Evolutionary conservation across 140 eudicot species (phyloP).

Genomic region (Oenanthe javanica): DNA sequence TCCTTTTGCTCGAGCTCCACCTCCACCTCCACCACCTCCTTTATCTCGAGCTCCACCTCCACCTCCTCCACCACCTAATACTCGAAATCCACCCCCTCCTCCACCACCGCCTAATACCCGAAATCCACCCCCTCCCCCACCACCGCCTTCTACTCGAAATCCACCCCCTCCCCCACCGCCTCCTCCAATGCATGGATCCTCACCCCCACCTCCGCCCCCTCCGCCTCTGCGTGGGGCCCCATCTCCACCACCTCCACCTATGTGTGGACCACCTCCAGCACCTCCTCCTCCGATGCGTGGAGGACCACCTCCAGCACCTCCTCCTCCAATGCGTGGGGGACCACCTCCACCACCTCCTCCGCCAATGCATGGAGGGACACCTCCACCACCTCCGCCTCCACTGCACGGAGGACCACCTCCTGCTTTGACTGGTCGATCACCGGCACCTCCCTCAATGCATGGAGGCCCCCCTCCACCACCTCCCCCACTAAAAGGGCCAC

Average conservation of each 20-base stretch:
- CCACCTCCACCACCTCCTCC: background rate
- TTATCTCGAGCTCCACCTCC: background rate
- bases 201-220: conserved; percentile 23
- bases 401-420: background rate
- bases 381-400: conserved; percentile 20
- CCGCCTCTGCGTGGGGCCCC: conserved; percentile 5
- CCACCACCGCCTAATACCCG: conserved; percentile 44
- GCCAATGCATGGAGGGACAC: conserved; percentile 6
- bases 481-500: conserved; percentile 48
- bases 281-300: conserved; percentile 24
- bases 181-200: conserved; percentile 18
- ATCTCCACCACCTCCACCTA: conserved; percentile 25
- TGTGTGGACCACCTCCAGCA: conserved; percentile 22
- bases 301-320: background rate
- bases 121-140: conserved; percentile 36
- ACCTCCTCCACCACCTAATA: background rate
- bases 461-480: conserved; percentile 10
- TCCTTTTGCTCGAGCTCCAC: background rate
- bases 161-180: conserved; percentile 29
- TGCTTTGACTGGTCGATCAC: background rate
- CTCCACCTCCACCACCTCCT: background rate
- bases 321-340: conserved; percentile 11
- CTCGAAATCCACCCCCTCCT: conserved; percentile 23
- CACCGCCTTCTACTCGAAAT: conserved; percentile 8
- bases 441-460: background rate